Base-by-base conservation (phyloP, 1,139 yeast genomes). In the Nematodospora anomalae region DNA sequence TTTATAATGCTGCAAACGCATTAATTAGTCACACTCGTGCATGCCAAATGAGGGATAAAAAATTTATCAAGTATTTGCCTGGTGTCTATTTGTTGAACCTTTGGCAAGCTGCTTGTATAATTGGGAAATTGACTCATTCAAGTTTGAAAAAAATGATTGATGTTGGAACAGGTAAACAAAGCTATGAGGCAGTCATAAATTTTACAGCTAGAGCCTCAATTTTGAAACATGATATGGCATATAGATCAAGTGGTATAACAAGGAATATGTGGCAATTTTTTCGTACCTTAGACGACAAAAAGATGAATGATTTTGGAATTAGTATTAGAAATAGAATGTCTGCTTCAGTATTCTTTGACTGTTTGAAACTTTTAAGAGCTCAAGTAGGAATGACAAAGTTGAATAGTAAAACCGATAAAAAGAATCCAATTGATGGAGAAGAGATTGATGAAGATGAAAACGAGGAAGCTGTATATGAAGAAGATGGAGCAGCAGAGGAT, bases 241-340 rank as follows among this genome's bases (percentile, higher is more conserved):
- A 85, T 58, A 74, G 97, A 46, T 86, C 95, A 0, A 83, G 95
- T 37, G 97, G 96, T 13, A 88, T 92, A 41, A 87, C 92, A 92
- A 78, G 86, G 50, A 89, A 89, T 52, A 82, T 88, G 71, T 92
- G 98, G 98, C 88, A 84, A 46, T 71, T 89, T 43, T 85, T 85
- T 58, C 76, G 80, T 38, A 68, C 77, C 1, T 60, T 82, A 39
- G 72, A 76, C 42, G 74, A 72, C 36, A 68, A 68, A 52, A 59
- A 64, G 28, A 35, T 53, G 42, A 58, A 64, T 18, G 52, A 50
- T 16, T 55, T 68, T 30, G 56, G 72, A 27, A 79, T 89, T 10
- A 73, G 75, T 2, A 82, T 89, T 9, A 71, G 87, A 32, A 81
- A 94, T 7, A 74, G 97, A 47, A 83, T 87, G 95, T 78, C 95